These are phyloP conservation scores for Lasiodiplodia theobromae DNA, from an alignment of 2,329 filamentous ascomycete genomes.

Conservation along the genomic window DNA sequence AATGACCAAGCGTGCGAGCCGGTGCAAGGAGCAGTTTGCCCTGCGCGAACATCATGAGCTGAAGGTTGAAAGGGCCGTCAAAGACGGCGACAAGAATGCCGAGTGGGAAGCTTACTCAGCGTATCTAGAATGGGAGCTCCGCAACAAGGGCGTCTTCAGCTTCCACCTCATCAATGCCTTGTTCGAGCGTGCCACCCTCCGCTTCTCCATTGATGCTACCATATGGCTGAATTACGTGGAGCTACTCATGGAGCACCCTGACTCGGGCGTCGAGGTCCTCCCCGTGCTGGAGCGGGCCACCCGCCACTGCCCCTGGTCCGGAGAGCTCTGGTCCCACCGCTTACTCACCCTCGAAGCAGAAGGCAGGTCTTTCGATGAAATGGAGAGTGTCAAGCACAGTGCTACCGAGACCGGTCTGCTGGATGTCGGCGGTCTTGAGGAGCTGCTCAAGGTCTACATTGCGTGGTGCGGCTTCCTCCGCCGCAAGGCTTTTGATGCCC, in stretches of 20 bases:
- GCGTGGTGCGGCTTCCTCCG: conserved; percentile 96
- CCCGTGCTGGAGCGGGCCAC: conserved; percentile 82
- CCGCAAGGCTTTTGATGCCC: conserved; percentile 78
- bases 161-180: conserved; percentile 66
- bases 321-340: conserved; percentile 87
- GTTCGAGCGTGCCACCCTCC: conserved; percentile 77
- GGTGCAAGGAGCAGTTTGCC: conserved; percentile 69
- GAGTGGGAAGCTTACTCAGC: conserved; percentile 64
- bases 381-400: conserved; percentile 89
- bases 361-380: conserved; percentile 75
- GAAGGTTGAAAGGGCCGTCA: conserved; percentile 66
- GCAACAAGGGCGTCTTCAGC: conserved; percentile 62
- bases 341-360: conserved; percentile 85
- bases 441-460: conserved; percentile 88
- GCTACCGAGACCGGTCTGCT: conserved; percentile 87
- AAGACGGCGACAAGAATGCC: conserved; percentile 63
- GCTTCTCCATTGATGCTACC: conserved; percentile 75
- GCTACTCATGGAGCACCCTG: conserved; percentile 67
- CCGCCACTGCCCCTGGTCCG: conserved; percentile 91
- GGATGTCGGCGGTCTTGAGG: conserved; percentile 84
- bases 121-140: conserved; percentile 87
- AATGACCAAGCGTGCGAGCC: conserved; percentile 67
- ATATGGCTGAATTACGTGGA: conserved; percentile 87
- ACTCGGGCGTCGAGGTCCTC: conserved; percentile 62
- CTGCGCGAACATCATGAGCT: conserved; percentile 73